Conservation (phyloP, 2,329 filamentous ascomycete genomes). For the Thermothelomyces thermophilus region DNA sequence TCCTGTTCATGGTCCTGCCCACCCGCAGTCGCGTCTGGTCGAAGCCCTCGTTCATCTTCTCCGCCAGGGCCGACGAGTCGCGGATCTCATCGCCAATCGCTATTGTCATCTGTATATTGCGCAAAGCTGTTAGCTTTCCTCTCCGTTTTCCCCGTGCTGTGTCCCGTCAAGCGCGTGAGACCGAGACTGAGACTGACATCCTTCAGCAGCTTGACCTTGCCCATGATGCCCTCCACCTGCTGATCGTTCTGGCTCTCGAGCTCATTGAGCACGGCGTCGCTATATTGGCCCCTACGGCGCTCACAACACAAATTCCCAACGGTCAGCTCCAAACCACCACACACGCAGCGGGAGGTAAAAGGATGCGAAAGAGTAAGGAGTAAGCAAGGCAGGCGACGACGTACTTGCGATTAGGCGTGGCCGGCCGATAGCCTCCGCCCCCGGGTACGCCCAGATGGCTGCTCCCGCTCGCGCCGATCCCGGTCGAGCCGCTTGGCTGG, state of each 20-base stretch:
- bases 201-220: conserved; percentile 85
- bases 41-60: conserved; percentile 94
- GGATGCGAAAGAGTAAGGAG: no score
- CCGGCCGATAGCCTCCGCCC: conserved; percentile 48
- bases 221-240: conserved; percentile 82
- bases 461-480: conserved; percentile 29
- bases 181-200: conserved; percentile 52
- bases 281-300: conserved; percentile 71
- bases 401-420: conserved; percentile 65
- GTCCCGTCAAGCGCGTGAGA: not conserved
- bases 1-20: conserved; percentile 90
- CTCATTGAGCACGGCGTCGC: conserved; percentile 82
- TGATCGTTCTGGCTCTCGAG: conserved; percentile 93
- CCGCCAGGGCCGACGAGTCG: conserved; percentile 77
- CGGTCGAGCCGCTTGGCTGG: not conserved
- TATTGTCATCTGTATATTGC: conserved; percentile 63
- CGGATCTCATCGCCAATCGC: conserved; percentile 95
- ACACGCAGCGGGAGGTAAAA: not conserved
- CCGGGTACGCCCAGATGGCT: conserved; percentile 26
- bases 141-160: not conserved
- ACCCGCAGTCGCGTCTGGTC: conserved; percentile 76
- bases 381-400: conserved; percentile 15
- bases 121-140: not conserved
- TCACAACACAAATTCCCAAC: not conserved
- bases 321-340: not conserved